phyloP scores from a whole-genome alignment of 768 basidiomycete genomes.

The Mycena amicta region DNA sequence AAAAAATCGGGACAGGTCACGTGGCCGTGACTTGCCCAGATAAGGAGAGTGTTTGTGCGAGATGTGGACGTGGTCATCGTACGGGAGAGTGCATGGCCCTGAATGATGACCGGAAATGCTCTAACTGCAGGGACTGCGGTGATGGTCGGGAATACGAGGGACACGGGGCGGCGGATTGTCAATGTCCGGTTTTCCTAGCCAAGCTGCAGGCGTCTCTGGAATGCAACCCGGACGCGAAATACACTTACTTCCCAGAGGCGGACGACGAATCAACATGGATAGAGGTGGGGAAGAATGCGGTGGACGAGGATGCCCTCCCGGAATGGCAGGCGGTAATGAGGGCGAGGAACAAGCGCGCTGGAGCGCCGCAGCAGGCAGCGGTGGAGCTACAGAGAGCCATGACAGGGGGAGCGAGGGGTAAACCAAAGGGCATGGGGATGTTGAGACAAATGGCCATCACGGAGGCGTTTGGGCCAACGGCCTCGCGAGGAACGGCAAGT shows the following conservation, averaged over 20 bases:
- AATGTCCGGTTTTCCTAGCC: conserved; percentile 24
- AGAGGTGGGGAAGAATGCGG: not conserved
- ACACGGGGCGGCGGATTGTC: conserved; percentile 31
- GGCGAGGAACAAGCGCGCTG: not conserved
- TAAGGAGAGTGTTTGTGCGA: conserved; percentile 12
- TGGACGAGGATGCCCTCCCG: not conserved
- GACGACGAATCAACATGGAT: conserved; percentile 12
- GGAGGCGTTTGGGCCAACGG: not conserved
- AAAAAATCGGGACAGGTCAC: conserved; percentile 13
- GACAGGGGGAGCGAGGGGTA: not conserved
- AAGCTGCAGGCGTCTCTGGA: conserved; percentile 10
- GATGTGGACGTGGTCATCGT: conserved; percentile 23
- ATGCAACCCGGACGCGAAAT: conserved; percentile 19
- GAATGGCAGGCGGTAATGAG: not conserved
- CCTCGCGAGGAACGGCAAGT: not conserved
- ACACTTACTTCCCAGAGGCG: conserved; percentile 18
- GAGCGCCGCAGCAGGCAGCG: not conserved
- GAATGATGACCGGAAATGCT: conserved; percentile 20
- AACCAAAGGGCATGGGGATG: not conserved
- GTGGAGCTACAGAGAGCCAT: not conserved
- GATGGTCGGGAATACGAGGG: conserved; percentile 7
- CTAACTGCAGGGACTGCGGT: conserved; percentile 24
- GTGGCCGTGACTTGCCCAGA: conserved; percentile 19
- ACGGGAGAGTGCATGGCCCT: conserved; percentile 19
- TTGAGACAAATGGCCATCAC: not conserved